A percentile compares a stretch with the other conserved stretches of the same genome.
phyloP scores from a whole-genome alignment of 768 basidiomycete species.

The Candolleomyces efflorescens region DNA sequence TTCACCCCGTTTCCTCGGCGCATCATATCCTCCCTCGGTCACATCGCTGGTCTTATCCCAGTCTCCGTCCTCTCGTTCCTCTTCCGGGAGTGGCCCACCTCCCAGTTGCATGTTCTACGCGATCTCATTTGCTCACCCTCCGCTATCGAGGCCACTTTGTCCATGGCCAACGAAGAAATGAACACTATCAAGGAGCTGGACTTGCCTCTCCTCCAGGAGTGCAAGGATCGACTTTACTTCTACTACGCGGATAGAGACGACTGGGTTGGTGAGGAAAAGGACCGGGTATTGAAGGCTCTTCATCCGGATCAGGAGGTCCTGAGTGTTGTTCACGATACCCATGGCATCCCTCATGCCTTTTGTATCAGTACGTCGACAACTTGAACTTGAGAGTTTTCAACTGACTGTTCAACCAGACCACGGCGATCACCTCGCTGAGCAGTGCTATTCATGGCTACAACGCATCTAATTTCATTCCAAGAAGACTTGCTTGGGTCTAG shows the following conservation, averaged over 20 bases:
- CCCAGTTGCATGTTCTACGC: constrained; percentile 42
- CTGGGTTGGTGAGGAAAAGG: constrained; percentile 64
- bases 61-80: constrained; percentile 34
- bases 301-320: constrained; percentile 25
- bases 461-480: neutral
- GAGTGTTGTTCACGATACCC: constrained; percentile 39
- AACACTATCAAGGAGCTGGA: constrained; percentile 51
- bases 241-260: constrained; percentile 62
- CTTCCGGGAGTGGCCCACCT: constrained; percentile 47
- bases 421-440: constrained; percentile 41
- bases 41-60: constrained; percentile 37
- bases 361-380: constrained; percentile 54
- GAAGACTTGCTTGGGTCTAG: too few relatives aligned
- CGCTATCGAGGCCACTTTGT: constrained; percentile 48
- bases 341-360: constrained; percentile 65
- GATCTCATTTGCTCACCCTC: constrained; percentile 47
- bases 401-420: constrained; percentile 38
- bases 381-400: neutral
- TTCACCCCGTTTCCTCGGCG: constrained; percentile 43
- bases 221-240: constrained; percentile 36
- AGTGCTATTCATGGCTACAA: constrained; percentile 45
- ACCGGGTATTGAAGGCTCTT: constrained; percentile 37
- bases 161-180: constrained; percentile 73
- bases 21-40: constrained; percentile 41
- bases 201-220: constrained; percentile 33